Evolutionary conservation across 306 rosid genomes (phyloP), one percentile per base, ranked within the genome.

Genomic region (Clitoria ternatea): DNA sequence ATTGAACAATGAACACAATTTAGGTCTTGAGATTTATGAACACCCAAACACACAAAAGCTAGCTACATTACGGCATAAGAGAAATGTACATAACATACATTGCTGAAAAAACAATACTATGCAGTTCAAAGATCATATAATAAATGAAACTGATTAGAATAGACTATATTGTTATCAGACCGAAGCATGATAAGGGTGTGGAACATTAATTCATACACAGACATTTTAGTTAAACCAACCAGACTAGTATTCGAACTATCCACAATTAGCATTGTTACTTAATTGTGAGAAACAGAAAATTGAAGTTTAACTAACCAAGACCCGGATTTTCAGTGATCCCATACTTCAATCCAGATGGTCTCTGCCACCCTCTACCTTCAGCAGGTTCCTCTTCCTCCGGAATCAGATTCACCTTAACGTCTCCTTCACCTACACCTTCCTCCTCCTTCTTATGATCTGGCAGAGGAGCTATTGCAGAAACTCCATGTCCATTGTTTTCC

Each of bases 261-360:
- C 19, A 59, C 55, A 65, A 65, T 59, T 76, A 44, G 17, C 44
- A 17, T 57, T 65, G 2, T 19, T 26, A 36, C 18, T 42, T 3
- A 57, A 4, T 18, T 9, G 35, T 19, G 20, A 54, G 54, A 56
- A 56, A 44, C 66, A 66, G 0, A 73, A 53, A 37, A 57, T 22
- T 26, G 23, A 63, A 7, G 23, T 71, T 70, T 29, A 30, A 85
- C 89, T 80, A 67, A 92, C 98, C 97, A 35, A 80, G 44, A 61
- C 92, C 83, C 33, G 91, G 96, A 79, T 88, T 85, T 36, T 88
- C 92, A 36, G 86, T 81, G 30, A 85, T 82, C 23, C 98, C 91
- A 48, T 83, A 78, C 76, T 86, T 92, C 84, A 92, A 80, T 42
- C 60, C 77, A 11, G 88, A 70, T 1, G 78, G 74, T 61, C 79